Conservation (phyloP, 305 asterid species). For the Petunia hybrid region DNA sequence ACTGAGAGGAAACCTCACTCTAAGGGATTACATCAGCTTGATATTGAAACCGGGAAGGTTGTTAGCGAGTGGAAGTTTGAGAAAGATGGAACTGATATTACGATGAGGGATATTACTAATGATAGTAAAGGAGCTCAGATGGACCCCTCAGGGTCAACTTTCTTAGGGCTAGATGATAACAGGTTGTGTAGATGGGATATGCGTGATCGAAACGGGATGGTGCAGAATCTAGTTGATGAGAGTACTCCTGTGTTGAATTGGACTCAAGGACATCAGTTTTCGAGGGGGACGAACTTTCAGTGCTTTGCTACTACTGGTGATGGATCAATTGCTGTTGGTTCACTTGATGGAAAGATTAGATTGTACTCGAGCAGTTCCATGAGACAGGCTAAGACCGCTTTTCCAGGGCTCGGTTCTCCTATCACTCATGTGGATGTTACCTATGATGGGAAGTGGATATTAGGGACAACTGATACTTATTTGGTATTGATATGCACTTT, state of each 20-base stretch:
- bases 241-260: constrained; percentile 92
- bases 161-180: constrained; percentile 94
- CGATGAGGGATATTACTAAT: constrained; percentile 93
- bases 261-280: constrained; percentile 98
- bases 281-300: constrained; percentile 95
- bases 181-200: constrained; percentile 98
- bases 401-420: constrained; percentile 97
- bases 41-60: constrained; percentile 83
- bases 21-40: constrained; percentile 90
- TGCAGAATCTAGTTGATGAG: constrained; percentile 75
- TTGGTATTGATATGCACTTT: constrained; percentile 84
- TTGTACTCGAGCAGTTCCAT: constrained; percentile 86
- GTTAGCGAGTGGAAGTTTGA: constrained; percentile 96
- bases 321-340: constrained; percentile 97
- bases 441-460: constrained; percentile 94
- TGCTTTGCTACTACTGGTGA: constrained; percentile 98
- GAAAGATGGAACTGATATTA: constrained; percentile 92
- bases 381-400: constrained; percentile 99
- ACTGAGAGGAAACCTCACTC: constrained; percentile 70
- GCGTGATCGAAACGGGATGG: constrained; percentile 91
- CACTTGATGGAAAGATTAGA: constrained; percentile 97
- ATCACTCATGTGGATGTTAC: constrained; percentile 98
- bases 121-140: constrained; percentile 93
- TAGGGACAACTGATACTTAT: constrained; percentile 93
- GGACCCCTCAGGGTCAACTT: constrained; percentile 97